Evolutionary conservation across 2,329 filamentous ascomycete genomes (phyloP).

Genomic region (Talaromyces amestolkiae): DNA sequence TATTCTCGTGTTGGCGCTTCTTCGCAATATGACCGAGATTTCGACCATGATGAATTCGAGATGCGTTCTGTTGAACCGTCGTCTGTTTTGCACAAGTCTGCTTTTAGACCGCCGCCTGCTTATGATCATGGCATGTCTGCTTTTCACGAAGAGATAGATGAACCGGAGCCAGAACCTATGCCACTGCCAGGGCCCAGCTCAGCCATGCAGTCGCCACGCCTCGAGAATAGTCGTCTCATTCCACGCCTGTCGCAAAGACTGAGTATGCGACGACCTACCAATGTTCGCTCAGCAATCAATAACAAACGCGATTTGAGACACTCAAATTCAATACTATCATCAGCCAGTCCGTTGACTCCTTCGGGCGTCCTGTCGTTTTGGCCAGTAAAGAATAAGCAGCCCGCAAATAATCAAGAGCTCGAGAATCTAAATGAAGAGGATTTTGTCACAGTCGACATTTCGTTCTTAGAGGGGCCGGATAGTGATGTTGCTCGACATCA

Average conservation of each 20-base stretch:
- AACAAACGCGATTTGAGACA: neutral
- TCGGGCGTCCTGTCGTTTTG: slow-evolving; percentile 6
- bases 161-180: neutral
- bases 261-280: slow-evolving; percentile 7
- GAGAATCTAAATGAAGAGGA: slow-evolving; percentile 18
- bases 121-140: neutral
- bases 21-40: neutral
- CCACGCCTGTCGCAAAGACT: slow-evolving; percentile 15
- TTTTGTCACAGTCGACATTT: slow-evolving; percentile 22
- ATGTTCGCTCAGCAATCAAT: neutral
- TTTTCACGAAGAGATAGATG: neutral
- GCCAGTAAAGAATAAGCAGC: slow-evolving; percentile 9
- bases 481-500: neutral
- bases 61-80: slow-evolving; percentile 9
- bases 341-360: slow-evolving; percentile 15
- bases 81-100: slow-evolving; percentile 11
- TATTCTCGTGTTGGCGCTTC: neutral
- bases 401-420: slow-evolving; percentile 19
- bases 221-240: slow-evolving; percentile 14
- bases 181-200: neutral
- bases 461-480: slow-evolving; percentile 23
- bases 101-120: neutral
- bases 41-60: neutral
- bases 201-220: slow-evolving; percentile 1
- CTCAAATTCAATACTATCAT: slow-evolving; percentile 10